Evolutionary conservation across 2,329 filamentous ascomycete species (phyloP).

Genomic region (Bipolaris zeicola): DNA sequence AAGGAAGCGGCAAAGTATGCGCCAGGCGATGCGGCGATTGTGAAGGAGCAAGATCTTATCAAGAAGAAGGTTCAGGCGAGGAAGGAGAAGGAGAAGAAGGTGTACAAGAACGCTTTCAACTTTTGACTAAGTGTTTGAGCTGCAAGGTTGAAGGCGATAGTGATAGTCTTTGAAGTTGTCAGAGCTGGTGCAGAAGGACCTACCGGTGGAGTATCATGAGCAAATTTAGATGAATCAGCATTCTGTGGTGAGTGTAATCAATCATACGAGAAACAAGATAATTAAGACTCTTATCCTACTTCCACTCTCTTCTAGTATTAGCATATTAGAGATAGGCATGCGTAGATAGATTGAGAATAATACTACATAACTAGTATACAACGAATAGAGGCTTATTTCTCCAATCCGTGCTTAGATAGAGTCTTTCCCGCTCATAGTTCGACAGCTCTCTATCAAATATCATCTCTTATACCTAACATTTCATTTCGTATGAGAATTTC

Average conservation of each 20-base stretch:
- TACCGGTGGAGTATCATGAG: background rate
- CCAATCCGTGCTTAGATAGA: too few species aligned
- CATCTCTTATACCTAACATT: too few species aligned
- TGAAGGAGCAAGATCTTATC: slow-evolving; percentile 74
- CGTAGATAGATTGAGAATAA: background rate
- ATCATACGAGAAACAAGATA: background rate
- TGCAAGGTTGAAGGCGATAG: background rate
- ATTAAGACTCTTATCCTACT: background rate
- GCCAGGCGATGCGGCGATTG: slow-evolving; percentile 75
- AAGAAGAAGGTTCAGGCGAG: slow-evolving; percentile 77
- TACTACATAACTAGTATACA: too few species aligned
- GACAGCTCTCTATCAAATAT: too few species aligned
- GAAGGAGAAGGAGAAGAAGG: slow-evolving; percentile 86
- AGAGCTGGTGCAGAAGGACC: background rate
- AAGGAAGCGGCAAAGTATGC: slow-evolving; percentile 52
- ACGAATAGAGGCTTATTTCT: too few species aligned
- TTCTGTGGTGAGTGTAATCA: background rate
- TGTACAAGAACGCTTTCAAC: slow-evolving; percentile 87
- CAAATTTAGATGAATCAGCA: background rate
- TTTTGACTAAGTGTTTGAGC: slow-evolving; percentile 26
- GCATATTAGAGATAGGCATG: background rate
- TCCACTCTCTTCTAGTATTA: background rate
- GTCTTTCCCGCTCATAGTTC: too few species aligned
- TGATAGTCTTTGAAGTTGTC: background rate
- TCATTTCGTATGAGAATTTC: too few species aligned